A percentile compares a stretch with the other conserved stretches of the same genome.
phyloP scores from a whole-genome alignment of 768 basidiomycete genomes.

The Termitomyces sp. region DNA sequence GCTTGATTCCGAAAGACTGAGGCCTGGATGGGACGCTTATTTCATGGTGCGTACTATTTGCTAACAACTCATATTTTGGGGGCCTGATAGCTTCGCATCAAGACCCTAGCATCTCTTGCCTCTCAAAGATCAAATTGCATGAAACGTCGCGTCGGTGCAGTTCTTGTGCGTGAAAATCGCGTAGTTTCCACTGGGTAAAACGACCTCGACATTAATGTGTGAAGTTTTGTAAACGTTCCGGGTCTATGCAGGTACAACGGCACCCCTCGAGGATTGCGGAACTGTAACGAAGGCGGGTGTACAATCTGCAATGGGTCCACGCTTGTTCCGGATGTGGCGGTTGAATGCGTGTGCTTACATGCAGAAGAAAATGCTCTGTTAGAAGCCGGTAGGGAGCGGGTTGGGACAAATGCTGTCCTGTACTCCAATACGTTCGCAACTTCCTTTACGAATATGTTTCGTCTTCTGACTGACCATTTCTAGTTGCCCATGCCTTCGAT shows the following conservation, averaged over 20 bases:
- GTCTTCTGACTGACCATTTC: not conserved
- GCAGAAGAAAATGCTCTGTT: conserved; percentile 97
- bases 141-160: conserved; percentile 94
- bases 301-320: conserved; percentile 64
- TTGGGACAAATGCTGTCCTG: conserved; percentile 78
- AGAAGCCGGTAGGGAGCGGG: conserved; percentile 89
- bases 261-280: conserved; percentile 83
- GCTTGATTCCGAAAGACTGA: conserved; percentile 65
- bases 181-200: conserved; percentile 75
- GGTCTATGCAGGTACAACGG: conserved; percentile 79
- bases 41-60: conserved; percentile 72
- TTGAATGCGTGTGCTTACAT: conserved; percentile 92
- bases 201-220: not conserved
- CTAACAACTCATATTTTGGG: not conserved
- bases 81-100: not conserved
- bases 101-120: conserved; percentile 89
- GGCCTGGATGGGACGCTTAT: conserved; percentile 94
- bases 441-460: not conserved
- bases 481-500: conserved; percentile 97
- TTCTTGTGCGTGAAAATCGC: conserved; percentile 82
- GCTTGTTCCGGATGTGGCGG: conserved; percentile 39
- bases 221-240: not conserved
- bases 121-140: conserved; percentile 92
- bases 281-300: conserved; percentile 94
- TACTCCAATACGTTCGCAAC: conserved; percentile 93